These are phyloP conservation scores for Saccharomyces hybrid DNA, from an alignment of 1,139 yeast genomes.

Conservation along the genomic window DNA sequence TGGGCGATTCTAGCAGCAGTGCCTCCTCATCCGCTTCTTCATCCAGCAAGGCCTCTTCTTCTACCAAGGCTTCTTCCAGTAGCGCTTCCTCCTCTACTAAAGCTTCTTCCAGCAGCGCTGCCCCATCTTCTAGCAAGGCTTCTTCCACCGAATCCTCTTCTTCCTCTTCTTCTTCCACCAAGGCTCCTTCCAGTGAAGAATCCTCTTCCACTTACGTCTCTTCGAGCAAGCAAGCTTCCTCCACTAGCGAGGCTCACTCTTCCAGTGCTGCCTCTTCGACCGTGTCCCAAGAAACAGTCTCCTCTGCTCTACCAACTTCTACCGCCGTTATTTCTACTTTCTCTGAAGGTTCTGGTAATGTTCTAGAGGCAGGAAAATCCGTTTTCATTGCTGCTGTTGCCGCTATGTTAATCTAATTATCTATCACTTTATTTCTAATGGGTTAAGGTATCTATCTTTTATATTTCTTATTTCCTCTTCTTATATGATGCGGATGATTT, in stretches of 20 bases:
- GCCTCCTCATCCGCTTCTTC: slow-evolving; percentile 33
- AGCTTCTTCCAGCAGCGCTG: slow-evolving; percentile 15
- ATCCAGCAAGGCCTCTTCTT: slow-evolving; percentile 27
- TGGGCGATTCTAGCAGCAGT: slow-evolving; percentile 30
- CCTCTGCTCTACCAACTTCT: slow-evolving; percentile 5
- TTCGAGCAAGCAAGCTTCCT: slow-evolving; percentile 4
- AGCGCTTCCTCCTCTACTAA: slow-evolving; percentile 17
- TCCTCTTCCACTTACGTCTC: slow-evolving; percentile 19
- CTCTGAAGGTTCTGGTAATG: slow-evolving; percentile 29
- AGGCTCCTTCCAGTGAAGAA: slow-evolving; percentile 18
- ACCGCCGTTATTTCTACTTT: slow-evolving; percentile 10
- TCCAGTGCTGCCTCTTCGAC: slow-evolving; percentile 11
- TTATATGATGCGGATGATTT: background rate
- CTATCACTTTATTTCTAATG: background rate
- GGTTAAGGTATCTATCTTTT: background rate
- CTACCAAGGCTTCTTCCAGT: slow-evolving; percentile 15
- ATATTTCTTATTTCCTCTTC: slow-evolving; percentile 1
- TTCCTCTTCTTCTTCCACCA: background rate
- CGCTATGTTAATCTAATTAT: slow-evolving; percentile 27
- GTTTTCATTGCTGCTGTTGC: slow-evolving; percentile 32
- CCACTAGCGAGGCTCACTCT: slow-evolving; percentile 19
- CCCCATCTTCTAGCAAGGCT: slow-evolving; percentile 14
- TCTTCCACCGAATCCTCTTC: slow-evolving; percentile 9
- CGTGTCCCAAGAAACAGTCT: slow-evolving; percentile 5
- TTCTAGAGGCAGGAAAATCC: slow-evolving; percentile 26